phyloP scores from a whole-genome alignment of 805 yeast genomes.

The Crinitomyces ghanaensis region DNA sequence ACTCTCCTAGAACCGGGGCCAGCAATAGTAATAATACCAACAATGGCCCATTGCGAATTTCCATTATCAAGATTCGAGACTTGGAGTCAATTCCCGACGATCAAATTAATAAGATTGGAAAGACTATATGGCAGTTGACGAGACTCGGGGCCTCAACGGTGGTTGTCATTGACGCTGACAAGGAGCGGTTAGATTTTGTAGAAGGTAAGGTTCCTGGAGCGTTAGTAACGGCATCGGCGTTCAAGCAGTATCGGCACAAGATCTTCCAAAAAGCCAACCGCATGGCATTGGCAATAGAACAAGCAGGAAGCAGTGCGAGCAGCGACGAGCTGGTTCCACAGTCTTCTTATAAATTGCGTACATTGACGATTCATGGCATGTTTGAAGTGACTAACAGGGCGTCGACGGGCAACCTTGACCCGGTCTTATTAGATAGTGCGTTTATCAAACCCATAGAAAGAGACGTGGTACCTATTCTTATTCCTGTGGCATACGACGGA shows the following conservation, averaged over 20 bases:
- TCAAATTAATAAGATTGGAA: conserved; percentile 33
- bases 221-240: conserved; percentile 11
- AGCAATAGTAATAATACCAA: not conserved
- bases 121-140: conserved; percentile 43
- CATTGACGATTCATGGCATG: not conserved
- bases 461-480: conserved; percentile 38
- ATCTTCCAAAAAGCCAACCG: conserved; percentile 13
- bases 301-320: no score
- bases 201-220: conserved; percentile 9
- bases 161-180: conserved; percentile 42
- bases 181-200: conserved; percentile 19
- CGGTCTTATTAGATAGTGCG: not conserved
- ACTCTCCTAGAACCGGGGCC: conserved; percentile 29
- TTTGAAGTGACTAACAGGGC: not conserved
- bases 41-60: conserved; percentile 30
- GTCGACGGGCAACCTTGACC: no score
- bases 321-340: not conserved
- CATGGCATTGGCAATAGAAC: conserved; percentile 14
- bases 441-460: conserved; percentile 31
- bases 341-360: not conserved
- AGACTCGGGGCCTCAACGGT: conserved; percentile 67
- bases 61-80: conserved; percentile 42
- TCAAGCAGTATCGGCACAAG: conserved; percentile 19
- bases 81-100: conserved; percentile 14
- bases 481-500: conserved; percentile 60